Percentiles rank a stretch among this genome's conserved stretches.
These are phyloP conservation scores for Yarrowia deformans DNA, from an alignment of 805 yeast genomes.

Conservation along the genomic window DNA sequence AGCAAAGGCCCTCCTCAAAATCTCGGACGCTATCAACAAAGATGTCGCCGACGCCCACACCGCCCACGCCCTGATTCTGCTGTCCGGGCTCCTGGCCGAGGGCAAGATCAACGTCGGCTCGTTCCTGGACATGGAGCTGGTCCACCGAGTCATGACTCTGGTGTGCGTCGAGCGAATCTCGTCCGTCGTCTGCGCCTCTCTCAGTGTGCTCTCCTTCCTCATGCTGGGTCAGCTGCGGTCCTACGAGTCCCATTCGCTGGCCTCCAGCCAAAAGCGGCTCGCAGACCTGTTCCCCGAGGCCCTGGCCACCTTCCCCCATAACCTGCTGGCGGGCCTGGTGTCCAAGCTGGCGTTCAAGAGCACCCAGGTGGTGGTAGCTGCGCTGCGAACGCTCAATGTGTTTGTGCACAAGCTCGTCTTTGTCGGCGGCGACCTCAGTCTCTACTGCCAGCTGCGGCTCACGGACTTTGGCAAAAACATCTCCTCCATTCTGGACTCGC, in stretches of 20 bases:
- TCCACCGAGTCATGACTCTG: constrained; percentile 36
- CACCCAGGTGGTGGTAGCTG: constrained; percentile 28
- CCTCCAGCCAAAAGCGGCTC: constrained; percentile 31
- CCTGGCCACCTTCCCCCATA: constrained; percentile 27
- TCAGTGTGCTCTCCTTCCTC: constrained; percentile 32
- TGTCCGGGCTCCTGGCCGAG: constrained; percentile 31
- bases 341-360: constrained; percentile 36
- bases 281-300: constrained; percentile 37
- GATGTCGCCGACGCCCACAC: constrained; percentile 37
- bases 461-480: constrained; percentile 44
- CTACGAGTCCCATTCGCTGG: constrained; percentile 33
- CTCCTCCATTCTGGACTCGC: constrained; percentile 43
- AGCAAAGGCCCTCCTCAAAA: constrained; percentile 34
- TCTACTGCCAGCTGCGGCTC: constrained; percentile 43
- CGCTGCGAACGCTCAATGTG: constrained; percentile 27
- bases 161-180: constrained; percentile 38
- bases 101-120: constrained; percentile 36
- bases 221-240: constrained; percentile 33
- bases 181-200: constrained; percentile 32
- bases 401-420: constrained; percentile 31
- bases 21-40: constrained; percentile 36
- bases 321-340: constrained; percentile 35
- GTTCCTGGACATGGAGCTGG: constrained; percentile 32
- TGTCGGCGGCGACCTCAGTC: constrained; percentile 37
- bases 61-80: constrained; percentile 36